phyloP scores from a whole-genome alignment of 805 yeast genomes.

The Cyberlindnera petersonii region DNA sequence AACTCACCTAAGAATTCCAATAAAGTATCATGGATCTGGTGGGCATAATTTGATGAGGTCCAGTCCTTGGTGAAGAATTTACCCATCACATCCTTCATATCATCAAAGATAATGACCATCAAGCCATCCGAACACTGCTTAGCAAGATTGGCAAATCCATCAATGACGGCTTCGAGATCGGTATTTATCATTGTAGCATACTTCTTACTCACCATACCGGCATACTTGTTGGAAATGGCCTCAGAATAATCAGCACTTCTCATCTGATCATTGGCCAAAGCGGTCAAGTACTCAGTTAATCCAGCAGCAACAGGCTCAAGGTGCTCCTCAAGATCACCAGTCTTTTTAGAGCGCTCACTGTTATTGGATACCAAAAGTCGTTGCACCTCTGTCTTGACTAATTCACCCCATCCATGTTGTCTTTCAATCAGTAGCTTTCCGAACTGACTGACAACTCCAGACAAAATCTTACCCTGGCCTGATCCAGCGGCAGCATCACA shows the following conservation, averaged over 20 bases:
- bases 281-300: constrained; percentile 72
- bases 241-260: constrained; percentile 66
- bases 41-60: constrained; percentile 53
- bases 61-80: constrained; percentile 64
- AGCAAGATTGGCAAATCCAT: constrained; percentile 74
- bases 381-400: constrained; percentile 52
- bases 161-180: constrained; percentile 60
- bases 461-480: constrained; percentile 72
- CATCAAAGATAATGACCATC: constrained; percentile 64
- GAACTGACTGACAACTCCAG: constrained; percentile 75
- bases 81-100: constrained; percentile 58
- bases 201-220: constrained; percentile 60
- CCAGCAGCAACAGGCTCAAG: constrained; percentile 62
- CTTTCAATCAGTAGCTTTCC: constrained; percentile 55
- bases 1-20: constrained; percentile 70
- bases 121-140: constrained; percentile 55
- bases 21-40: constrained; percentile 67
- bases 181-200: constrained; percentile 57
- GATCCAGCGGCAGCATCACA: constrained; percentile 84
- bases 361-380: constrained; percentile 28
- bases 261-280: constrained; percentile 81
- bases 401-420: constrained; percentile 56
- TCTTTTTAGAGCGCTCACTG: constrained; percentile 17
- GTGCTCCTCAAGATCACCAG: constrained; percentile 32
- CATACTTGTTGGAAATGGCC: constrained; percentile 61